A percentile compares a stretch with the other conserved stretches of the same genome.
These are phyloP conservation scores for Aspergillus clavatus DNA, from an alignment of 2,329 filamentous ascomycete genomes.

Conservation along the genomic window DNA sequence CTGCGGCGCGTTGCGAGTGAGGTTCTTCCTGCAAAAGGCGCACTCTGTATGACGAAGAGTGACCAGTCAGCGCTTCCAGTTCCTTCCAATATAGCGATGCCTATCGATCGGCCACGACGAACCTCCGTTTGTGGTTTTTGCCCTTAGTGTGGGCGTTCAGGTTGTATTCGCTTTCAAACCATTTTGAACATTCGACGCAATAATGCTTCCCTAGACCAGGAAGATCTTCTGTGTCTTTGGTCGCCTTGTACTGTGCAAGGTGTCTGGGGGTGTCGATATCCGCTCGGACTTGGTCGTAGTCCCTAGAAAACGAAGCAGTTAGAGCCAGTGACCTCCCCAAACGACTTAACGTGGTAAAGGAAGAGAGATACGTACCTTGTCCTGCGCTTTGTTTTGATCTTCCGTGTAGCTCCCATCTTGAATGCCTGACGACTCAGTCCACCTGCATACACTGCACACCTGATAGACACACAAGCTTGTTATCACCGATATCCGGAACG, in stretches of 20 bases:
- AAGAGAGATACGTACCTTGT: slow-evolving; percentile 50
- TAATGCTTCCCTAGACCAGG: slow-evolving; percentile 82
- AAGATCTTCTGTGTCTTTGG: slow-evolving; percentile 78
- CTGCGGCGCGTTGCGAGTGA: slow-evolving; percentile 79
- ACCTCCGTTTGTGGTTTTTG: slow-evolving; percentile 93
- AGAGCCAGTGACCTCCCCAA: slow-evolving; percentile 6
- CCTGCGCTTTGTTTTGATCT: slow-evolving; percentile 69
- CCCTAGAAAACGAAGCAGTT: slow-evolving; percentile 53
- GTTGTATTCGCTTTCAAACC: slow-evolving; percentile 82
- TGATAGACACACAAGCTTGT: slow-evolving; percentile 18
- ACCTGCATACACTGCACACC: slow-evolving; percentile 16
- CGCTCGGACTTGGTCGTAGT: slow-evolving; percentile 85
- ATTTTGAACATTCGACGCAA: slow-evolving; percentile 91
- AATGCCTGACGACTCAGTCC: slow-evolving; percentile 13
- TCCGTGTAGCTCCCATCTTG: slow-evolving; percentile 63
- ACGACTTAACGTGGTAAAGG: slow-evolving; percentile 30
- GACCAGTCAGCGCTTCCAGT: slow-evolving; percentile 8
- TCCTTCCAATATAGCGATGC: not conserved
- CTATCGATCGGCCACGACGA: slow-evolving; percentile 15
- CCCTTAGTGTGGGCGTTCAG: slow-evolving; percentile 71
- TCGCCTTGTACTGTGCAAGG: slow-evolving; percentile 69
- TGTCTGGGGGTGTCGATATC: slow-evolving; percentile 77
- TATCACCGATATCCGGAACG: slow-evolving; percentile 37
- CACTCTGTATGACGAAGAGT: slow-evolving; percentile 50
- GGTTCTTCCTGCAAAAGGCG: slow-evolving; percentile 78